phyloP scores from a whole-genome alignment of 768 basidiomycete species.

The Termitomyces titanicus region DNA sequence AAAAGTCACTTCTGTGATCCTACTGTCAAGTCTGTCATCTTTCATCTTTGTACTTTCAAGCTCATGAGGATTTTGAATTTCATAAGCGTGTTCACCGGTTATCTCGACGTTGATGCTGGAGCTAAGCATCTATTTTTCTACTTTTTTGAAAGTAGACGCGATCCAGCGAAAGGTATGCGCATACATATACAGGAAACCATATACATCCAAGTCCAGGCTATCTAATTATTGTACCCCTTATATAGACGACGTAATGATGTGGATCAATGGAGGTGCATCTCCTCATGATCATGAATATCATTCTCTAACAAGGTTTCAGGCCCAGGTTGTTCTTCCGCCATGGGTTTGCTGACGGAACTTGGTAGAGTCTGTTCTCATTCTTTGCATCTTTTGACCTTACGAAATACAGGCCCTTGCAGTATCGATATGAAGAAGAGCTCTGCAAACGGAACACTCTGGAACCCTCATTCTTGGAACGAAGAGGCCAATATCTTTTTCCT shows the following conservation, averaged over 20 bases:
- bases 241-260: slow-evolving; percentile 64
- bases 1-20: slow-evolving; percentile 61
- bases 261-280: slow-evolving; percentile 57
- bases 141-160: slow-evolving; percentile 67
- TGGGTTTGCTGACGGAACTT: slow-evolving; percentile 69
- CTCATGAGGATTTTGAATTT: neutral
- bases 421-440: slow-evolving; percentile 58
- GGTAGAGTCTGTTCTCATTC: slow-evolving; percentile 39
- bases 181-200: neutral
- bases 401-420: slow-evolving; percentile 30
- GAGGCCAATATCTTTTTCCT: slow-evolving; percentile 70
- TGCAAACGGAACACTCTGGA: slow-evolving; percentile 58
- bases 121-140: slow-evolving; percentile 70
- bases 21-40: slow-evolving; percentile 49
- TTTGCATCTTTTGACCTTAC: neutral
- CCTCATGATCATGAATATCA: neutral
- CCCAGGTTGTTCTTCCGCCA: slow-evolving; percentile 48
- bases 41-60: neutral
- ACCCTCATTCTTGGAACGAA: slow-evolving; percentile 63
- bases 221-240: neutral
- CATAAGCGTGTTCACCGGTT: slow-evolving; percentile 39
- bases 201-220: slow-evolving; percentile 19
- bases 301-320: slow-evolving; percentile 31
- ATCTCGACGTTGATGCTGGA: slow-evolving; percentile 41
- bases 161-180: slow-evolving; percentile 47